Evolutionary conservation across 2,329 filamentous ascomycete genomes (phyloP).

Genomic region (Daldinia sp.): DNA sequence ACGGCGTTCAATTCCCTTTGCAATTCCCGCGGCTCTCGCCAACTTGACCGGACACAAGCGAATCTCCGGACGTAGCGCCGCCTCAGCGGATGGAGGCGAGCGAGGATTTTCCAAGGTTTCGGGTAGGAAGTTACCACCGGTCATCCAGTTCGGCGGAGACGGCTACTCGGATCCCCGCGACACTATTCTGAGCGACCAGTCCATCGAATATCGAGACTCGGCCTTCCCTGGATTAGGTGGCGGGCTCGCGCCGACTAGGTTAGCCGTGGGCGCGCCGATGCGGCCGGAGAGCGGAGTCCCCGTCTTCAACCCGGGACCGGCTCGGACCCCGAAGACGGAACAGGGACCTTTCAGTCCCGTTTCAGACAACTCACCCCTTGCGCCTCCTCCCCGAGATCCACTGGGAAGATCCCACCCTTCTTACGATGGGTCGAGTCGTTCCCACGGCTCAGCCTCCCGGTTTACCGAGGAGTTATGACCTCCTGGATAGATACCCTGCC

Average conservation of each 20-base stretch:
- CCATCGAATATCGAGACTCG: slow-evolving; percentile 65
- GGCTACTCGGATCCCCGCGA: slow-evolving; percentile 67
- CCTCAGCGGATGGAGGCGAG: slow-evolving; percentile 59
- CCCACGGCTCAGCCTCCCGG: slow-evolving; percentile 53
- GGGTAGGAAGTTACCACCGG: slow-evolving; percentile 73
- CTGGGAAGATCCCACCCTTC: slow-evolving; percentile 55
- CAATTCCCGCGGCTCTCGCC: slow-evolving; percentile 63
- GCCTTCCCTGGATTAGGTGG: slow-evolving; percentile 54
- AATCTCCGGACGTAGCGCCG: slow-evolving; percentile 48
- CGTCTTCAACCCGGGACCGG: slow-evolving; percentile 74
- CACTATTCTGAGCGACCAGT: slow-evolving; percentile 61
- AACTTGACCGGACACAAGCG: slow-evolving; percentile 58
- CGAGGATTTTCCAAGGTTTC: slow-evolving; percentile 74
- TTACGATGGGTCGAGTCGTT: slow-evolving; percentile 52
- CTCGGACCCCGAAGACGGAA: slow-evolving; percentile 70
- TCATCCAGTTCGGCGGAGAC: slow-evolving; percentile 71
- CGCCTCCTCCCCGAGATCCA: slow-evolving; percentile 52
- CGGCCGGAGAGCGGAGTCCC: slow-evolving; percentile 70
- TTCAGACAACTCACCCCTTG: slow-evolving; percentile 48
- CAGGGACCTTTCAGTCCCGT: slow-evolving; percentile 62
- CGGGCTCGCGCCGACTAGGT: slow-evolving; percentile 52
- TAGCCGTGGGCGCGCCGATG: slow-evolving; percentile 70
- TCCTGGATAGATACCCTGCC: slow-evolving; percentile 35
- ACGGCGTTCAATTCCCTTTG: slow-evolving; percentile 57
- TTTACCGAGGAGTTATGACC: slow-evolving; percentile 58